A percentile compares a stretch with the other conserved stretches of the same genome.
phyloP scores from a whole-genome alignment of 768 basidiomycete species.

The Mycena capillaripes region DNA sequence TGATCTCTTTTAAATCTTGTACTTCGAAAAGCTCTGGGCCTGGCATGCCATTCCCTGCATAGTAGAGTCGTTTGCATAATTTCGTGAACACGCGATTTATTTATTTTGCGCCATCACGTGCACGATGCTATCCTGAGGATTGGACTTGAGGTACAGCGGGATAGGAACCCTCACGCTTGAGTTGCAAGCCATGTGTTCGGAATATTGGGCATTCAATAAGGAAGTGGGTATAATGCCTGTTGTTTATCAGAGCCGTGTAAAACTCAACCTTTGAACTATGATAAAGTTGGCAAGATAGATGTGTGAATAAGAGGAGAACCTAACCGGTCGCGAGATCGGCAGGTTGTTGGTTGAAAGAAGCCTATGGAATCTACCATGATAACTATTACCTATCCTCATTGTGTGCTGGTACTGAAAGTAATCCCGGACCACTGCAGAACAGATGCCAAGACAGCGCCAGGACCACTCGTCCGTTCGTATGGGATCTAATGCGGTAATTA shows the following conservation, averaged over 20 bases:
- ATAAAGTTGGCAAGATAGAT: neutral
- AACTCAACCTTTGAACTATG: neutral
- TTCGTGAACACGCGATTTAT: no score
- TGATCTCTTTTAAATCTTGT: no score
- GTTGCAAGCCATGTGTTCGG: neutral
- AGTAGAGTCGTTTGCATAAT: no score
- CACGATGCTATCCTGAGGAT: constrained; percentile 1
- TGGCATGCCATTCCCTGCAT: no score
- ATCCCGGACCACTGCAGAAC: neutral
- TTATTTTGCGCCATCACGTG: no score
- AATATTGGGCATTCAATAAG: neutral
- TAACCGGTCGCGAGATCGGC: neutral
- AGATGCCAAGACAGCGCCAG: neutral
- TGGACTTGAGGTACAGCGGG: neutral
- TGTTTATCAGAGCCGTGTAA: neutral
- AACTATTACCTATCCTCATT: no score
- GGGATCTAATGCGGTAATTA: neutral
- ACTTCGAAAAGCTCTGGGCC: no score
- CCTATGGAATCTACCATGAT: no score
- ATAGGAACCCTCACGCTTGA: neutral
- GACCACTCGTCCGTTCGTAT: neutral
- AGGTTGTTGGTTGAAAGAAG: no score
- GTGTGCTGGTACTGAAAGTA: neutral
- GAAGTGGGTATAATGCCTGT: neutral
- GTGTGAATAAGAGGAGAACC: neutral